These are phyloP conservation scores for Venturia asperata DNA, from an alignment of 2,329 filamentous ascomycete species.

Conservation along the genomic window DNA sequence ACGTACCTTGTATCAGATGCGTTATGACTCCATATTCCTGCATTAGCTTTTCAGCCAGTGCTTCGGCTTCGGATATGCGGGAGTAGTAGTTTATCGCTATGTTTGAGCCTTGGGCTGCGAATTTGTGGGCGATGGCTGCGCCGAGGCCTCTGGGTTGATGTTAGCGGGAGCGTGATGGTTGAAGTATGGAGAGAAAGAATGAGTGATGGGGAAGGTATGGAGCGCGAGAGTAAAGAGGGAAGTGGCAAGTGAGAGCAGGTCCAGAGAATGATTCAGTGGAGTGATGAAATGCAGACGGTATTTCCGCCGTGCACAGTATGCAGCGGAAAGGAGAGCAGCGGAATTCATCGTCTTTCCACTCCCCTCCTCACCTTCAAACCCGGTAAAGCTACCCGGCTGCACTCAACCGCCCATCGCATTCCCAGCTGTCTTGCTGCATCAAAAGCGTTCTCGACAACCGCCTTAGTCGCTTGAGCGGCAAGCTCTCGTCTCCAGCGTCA, in stretches of 20 bases:
- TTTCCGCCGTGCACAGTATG: background rate
- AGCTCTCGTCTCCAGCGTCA: background rate
- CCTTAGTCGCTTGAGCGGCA: background rate
- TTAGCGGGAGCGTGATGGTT: constrained; percentile 12
- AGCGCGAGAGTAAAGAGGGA: background rate
- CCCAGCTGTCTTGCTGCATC: background rate
- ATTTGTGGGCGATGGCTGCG: constrained; percentile 58
- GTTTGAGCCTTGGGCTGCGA: constrained; percentile 61
- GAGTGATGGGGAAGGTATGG: background rate
- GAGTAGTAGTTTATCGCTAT: constrained; percentile 68
- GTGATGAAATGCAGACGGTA: no score
- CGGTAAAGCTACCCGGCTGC: background rate
- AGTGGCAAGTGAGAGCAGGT: no score
- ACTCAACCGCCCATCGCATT: background rate
- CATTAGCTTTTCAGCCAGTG: constrained; percentile 50
- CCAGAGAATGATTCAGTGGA: no score
- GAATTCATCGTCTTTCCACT: background rate
- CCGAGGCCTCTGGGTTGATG: constrained; percentile 57
- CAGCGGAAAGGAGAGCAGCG: background rate
- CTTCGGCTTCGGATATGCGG: constrained; percentile 52
- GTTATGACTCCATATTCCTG: constrained; percentile 46
- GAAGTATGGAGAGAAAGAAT: background rate
- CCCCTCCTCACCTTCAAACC: background rate
- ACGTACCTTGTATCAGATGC: constrained; percentile 47
- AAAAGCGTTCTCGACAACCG: background rate